Conservation (phyloP, 2,329 filamentous ascomycete species). For the Sporothrix protearum region DNA sequence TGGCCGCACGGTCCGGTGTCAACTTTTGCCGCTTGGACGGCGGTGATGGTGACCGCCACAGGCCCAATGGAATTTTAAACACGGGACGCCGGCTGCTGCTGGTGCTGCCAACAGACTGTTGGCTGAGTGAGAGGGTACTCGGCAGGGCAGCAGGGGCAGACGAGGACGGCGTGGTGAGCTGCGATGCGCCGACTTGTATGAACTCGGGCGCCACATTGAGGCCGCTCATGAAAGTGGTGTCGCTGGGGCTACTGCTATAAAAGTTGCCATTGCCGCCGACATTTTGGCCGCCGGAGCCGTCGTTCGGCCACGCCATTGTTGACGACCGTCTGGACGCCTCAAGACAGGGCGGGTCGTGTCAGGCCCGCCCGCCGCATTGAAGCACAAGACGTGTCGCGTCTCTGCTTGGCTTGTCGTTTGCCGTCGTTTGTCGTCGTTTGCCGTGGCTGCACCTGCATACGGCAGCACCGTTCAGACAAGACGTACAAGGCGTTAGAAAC, state of each 20-base stretch:
- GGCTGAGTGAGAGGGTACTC: no score
- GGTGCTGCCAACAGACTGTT: neutral
- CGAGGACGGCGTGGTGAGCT: neutral
- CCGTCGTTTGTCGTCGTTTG: neutral
- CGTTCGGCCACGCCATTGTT: neutral
- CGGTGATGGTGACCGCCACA: slow-evolving; percentile 12
- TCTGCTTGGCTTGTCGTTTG: neutral
- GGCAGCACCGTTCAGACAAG: neutral
- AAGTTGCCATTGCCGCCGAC: neutral
- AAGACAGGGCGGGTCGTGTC: neutral
- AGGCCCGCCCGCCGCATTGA: neutral
- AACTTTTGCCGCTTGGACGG: slow-evolving; percentile 18
- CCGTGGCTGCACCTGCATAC: neutral
- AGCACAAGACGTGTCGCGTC: neutral
- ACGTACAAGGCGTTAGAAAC: neutral
- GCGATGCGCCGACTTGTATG: neutral
- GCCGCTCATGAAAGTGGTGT: neutral
- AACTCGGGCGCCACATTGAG: neutral
- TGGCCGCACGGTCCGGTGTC: neutral
- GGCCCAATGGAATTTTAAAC: slow-evolving; percentile 17
- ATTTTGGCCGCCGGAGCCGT: neutral
- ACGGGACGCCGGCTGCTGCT: neutral
- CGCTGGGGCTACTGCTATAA: neutral
- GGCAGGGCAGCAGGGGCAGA: neutral
- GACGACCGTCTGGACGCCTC: neutral